Conservation (phyloP, 2,329 filamentous ascomycete genomes). For the Botryotinia globosa region DNA sequence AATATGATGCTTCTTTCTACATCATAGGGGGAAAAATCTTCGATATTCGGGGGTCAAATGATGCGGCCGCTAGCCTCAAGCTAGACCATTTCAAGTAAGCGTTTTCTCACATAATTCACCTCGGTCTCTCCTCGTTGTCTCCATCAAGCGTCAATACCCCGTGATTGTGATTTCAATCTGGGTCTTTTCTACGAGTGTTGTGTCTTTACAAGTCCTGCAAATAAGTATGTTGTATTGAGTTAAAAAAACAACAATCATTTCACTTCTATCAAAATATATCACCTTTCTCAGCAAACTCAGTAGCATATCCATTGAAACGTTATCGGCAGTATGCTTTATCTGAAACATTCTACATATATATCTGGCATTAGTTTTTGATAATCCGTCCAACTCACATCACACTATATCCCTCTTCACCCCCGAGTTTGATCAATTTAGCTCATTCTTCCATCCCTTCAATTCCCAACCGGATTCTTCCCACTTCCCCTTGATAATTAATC, state of each 20-base stretch:
- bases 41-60: neutral
- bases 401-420: neutral
- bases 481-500: constrained; percentile 14
- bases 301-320: neutral
- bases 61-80: neutral
- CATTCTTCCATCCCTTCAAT: neutral
- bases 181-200: neutral
- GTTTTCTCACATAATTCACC: neutral
- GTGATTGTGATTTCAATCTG: neutral
- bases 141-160: neutral
- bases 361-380: neutral
- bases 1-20: neutral
- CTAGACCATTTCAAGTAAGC: constrained; percentile 4
- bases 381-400: neutral
- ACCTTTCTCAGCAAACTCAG: neutral
- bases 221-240: neutral
- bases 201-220: neutral
- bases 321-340: neutral
- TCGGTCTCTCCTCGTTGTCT: neutral
- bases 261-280: neutral
- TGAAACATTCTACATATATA: neutral
- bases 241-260: neutral
- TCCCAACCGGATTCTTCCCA: neutral
- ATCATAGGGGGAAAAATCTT: neutral
- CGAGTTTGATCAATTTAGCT: neutral